Evolutionary conservation across 2,329 filamentous ascomycete species (phyloP), one percentile per base, ranked within the genome.

Genomic region (Paramyrothecium roridum): DNA sequence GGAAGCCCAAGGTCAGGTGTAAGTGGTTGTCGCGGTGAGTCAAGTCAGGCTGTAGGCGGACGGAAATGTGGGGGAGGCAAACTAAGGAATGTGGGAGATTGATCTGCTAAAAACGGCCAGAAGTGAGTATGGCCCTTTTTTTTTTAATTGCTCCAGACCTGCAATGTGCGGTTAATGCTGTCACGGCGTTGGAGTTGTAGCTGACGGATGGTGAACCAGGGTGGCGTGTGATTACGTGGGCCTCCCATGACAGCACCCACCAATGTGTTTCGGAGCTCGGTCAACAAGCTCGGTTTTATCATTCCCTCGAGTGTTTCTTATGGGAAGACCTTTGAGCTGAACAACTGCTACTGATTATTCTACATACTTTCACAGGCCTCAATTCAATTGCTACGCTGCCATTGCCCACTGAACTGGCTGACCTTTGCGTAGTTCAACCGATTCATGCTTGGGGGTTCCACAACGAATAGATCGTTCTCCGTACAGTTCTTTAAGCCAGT

Each of bases 181-280:
- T 30, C 6, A 4, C 37, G 12, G 4, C 16, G 37, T 43, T 43
- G 37, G 37, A 43, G 37, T 43, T 43, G 37, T 19, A 43, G 12
- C 6, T 30, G 26, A 43, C 4, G 16, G 13, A 43, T 43, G 37
- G 26, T 10, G 26, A 30, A 30, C 10, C 26, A 30, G 16, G n/a
- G 37, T 43, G 37, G 37, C 37, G 37, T 43, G 4, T 43, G 37
- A 6, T 43, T 43, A 43, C 37, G 37, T 43, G 37, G 37, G 37
- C 37, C 37, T 13, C 13, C 13, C 37, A 16, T 43, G 12, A 13
- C n/a, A 6, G 13, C 37, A 43, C 16, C n/a, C n/a, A 16, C 13
- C 37, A 6, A n/a, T 43, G 37, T 43, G 37, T 8, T 43, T 60
- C 56, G 52, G 52, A 46, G 43, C 54, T 58, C 37, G 13, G 37